Evolutionary conservation across 2,329 filamentous ascomycete species (phyloP), one percentile per base, ranked within the genome.

Genomic region (Aspergillus transmontanensis): DNA sequence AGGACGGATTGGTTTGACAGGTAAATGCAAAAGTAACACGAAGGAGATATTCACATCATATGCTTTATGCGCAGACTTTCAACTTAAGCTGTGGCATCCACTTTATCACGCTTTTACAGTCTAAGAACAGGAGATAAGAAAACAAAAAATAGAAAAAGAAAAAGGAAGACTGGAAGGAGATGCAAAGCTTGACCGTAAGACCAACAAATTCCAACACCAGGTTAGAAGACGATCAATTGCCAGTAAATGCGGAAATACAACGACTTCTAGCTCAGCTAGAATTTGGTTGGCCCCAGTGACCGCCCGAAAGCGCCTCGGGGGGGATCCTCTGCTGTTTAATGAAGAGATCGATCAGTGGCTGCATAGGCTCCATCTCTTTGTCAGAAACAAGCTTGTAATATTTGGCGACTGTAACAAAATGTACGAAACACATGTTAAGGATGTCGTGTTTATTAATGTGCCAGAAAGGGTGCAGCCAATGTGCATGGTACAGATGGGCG

Each of bases 401-500:
- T 60, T 91, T 93, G 51, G 90, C 90, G 4, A 92, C 92, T 26
- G 92, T 86, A 66, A 94, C 85, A 70, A 94, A 95, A 81, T 94
- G 91, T 53, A 90, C 91, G 78, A 95, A 95, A 79, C 91, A 93
- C 77, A 90, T 93, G 83, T 95, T 95, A 65, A 94, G 85, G 71
- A 92, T 90, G 76, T 93, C 78, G 60, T 82, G 80, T 62, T 81
- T 80, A 80, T 91, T 93, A 68, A 94, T 85, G 77, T 94, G 90
- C 80, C 93, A 94, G 79, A 93, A 93, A 6, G 90, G 91, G 69
- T 93, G 90, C 64, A 89, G 82, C 79, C 92, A 99, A 79, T 99
- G 95, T 62, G 94, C 92, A 86, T 96, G 97, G 84, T 99, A 99
- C 65, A 99, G 88, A 79, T 99, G 95, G 55, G 95, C 90, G 75